These are phyloP conservation scores for Lasiodiplodia sp. DNA, from an alignment of 2,329 filamentous ascomycete genomes.

Conservation along the genomic window DNA sequence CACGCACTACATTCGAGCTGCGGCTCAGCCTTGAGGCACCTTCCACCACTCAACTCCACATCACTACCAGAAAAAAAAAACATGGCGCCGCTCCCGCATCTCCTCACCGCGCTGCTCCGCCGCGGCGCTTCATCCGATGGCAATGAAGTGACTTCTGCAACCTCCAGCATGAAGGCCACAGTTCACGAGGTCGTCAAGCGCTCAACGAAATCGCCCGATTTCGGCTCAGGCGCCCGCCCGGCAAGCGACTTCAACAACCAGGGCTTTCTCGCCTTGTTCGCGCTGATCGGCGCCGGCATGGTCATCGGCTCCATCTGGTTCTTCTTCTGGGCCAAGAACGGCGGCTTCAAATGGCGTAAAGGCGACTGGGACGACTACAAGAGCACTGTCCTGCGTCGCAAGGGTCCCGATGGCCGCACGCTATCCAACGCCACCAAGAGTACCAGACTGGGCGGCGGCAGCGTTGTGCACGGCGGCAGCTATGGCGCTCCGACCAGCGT, in stretches of 20 bases:
- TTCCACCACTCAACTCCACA: background rate
- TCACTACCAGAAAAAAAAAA: background rate
- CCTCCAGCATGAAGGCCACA: slow-evolving; percentile 1
- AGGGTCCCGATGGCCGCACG: slow-evolving; percentile 86
- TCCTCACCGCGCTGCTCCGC: slow-evolving; percentile 16
- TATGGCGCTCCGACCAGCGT: slow-evolving; percentile 43
- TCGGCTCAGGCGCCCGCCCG: slow-evolving; percentile 45
- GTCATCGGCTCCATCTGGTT: slow-evolving; percentile 88
- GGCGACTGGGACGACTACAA: slow-evolving; percentile 99
- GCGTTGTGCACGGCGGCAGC: slow-evolving; percentile 73
- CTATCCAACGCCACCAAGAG: slow-evolving; percentile 81
- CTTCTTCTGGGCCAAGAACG: slow-evolving; percentile 96
- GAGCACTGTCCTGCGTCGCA: slow-evolving; percentile 85
- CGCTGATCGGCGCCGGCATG: slow-evolving; percentile 80
- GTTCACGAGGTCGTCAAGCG: slow-evolving; percentile 20
- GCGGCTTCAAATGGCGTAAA: slow-evolving; percentile 85
- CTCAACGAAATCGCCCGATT: slow-evolving; percentile 31
- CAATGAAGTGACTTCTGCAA: background rate
- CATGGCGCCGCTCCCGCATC: slow-evolving; percentile 22
- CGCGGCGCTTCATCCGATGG: slow-evolving; percentile 4
- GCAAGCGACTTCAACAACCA: slow-evolving; percentile 53
- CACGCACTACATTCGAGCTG: background rate
- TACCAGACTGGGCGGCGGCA: slow-evolving; percentile 87
- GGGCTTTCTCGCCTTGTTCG: slow-evolving; percentile 85
- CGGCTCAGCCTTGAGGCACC: slow-evolving; percentile 11